Evolutionary conservation across 768 basidiomycete genomes (phyloP), one percentile per base, ranked within the genome.

Genomic region (Tricholoma matsutake): DNA sequence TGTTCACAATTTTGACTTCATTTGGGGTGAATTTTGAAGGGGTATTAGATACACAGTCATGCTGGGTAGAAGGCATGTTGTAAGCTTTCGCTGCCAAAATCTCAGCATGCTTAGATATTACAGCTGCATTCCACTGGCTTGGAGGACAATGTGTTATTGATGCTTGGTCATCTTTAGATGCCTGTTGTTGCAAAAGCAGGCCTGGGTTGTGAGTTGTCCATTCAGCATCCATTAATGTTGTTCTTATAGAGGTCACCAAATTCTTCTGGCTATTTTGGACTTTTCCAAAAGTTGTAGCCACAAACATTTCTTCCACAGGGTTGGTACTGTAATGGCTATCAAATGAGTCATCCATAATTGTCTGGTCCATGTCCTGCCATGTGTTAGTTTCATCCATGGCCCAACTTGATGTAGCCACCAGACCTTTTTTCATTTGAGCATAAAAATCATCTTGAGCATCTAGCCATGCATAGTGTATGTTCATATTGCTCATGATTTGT

Each of bases 371-470:
- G 20, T 34, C 31, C 3, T 55, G n/a, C 11, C 32, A 35, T 4
- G 18, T n/a, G 7, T 25, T 37, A 18, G 13, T n/a, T 18, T 55
- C 54, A 18, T 32, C 34, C 6, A 6, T 43, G 1, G 34, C 54
- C 32, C 32, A 55, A 2, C 8, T 18, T 35, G 31, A 32, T 18
- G 20, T 37, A 5, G 11, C 41, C 31, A 43, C 28, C 4, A 14
- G 18, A 6, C 64, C 61, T 25, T 59, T 58, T n/a, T 62, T 60
- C 43, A 70, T 52, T 28, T 60, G 56, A 9, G 63, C 62, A 39
- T 60, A 56, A 55, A 67, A 71, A 62, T 75, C 71, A 63, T 75
- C 74, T 22, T 65, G 18, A 5, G 68, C 74, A 64, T 74, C 72
- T 8, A 63, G 41, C 53, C 74, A 75, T 49, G 72, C 72, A 59